Percentiles rank a stretch among this genome's conserved stretches.
Conservation (phyloP, 2,329 filamentous ascomycete species). For the Trichoderma guizhouense region DNA sequence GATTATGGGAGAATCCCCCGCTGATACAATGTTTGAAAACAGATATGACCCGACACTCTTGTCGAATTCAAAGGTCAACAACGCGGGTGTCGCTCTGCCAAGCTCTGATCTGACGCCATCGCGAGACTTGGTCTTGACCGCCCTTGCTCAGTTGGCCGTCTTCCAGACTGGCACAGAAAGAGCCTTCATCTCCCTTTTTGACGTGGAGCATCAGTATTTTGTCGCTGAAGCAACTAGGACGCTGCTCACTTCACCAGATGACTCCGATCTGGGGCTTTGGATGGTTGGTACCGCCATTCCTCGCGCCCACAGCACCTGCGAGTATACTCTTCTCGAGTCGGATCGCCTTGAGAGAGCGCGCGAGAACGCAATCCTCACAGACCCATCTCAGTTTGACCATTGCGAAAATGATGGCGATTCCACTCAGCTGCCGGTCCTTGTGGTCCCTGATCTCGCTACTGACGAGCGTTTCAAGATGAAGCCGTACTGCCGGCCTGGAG, state of each 20-base stretch:
- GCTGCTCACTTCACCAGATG: slow-evolving; percentile 29
- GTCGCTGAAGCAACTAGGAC: slow-evolving; percentile 45
- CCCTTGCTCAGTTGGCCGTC: slow-evolving; percentile 46
- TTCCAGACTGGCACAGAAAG: slow-evolving; percentile 40
- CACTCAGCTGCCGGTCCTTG: slow-evolving; percentile 26
- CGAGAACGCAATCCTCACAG: background rate
- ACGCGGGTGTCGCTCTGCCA: slow-evolving; percentile 2
- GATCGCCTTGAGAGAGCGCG: background rate
- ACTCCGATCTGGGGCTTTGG: slow-evolving; percentile 14
- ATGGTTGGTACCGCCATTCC: slow-evolving; percentile 26
- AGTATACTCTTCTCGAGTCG: slow-evolving; percentile 20
- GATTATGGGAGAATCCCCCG: background rate
- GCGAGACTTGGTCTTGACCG: slow-evolving; percentile 38
- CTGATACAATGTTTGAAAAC: background rate
- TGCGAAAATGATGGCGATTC: slow-evolving; percentile 8
- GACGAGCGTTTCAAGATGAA: slow-evolving; percentile 29
- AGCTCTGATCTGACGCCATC: slow-evolving; percentile 23
- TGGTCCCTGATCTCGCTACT: slow-evolving; percentile 30
- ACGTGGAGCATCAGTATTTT: slow-evolving; percentile 42
- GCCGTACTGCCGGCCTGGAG: slow-evolving; percentile 21
- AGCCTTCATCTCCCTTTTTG: slow-evolving; percentile 47
- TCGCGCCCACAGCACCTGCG: slow-evolving; percentile 22
- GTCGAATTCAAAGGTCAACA: slow-evolving; percentile 1
- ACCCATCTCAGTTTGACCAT: background rate
- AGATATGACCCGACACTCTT: slow-evolving; percentile 18